Evolutionary conservation across 352 stramenopile species (phyloP).

Genomic region (Globisporangium nagaii): DNA sequence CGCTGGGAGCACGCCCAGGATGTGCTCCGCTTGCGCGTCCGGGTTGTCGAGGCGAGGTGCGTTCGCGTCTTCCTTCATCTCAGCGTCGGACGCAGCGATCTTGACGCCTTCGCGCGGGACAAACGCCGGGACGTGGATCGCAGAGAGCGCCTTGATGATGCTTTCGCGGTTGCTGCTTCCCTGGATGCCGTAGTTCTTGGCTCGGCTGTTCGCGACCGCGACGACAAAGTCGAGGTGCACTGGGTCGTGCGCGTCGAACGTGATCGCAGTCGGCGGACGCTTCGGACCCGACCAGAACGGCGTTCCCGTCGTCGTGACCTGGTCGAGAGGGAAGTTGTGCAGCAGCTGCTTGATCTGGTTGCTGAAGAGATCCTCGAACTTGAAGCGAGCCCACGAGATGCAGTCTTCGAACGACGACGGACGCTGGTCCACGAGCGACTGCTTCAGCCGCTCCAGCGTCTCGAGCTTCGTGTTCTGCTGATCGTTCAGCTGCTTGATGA

Average conservation of each 20-base stretch:
- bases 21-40: slow-evolving; percentile 64
- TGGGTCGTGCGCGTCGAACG: slow-evolving; percentile 89
- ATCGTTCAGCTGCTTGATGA: slow-evolving; percentile 91
- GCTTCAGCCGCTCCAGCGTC: slow-evolving; percentile 90
- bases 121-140: slow-evolving; percentile 93
- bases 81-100: slow-evolving; percentile 97
- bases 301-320: slow-evolving; percentile 94
- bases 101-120: slow-evolving; percentile 93
- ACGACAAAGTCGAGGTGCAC: slow-evolving; percentile 96
- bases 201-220: slow-evolving; percentile 93
- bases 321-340: slow-evolving; percentile 98
- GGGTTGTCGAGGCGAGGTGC: slow-evolving; percentile 50
- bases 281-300: slow-evolving; percentile 99
- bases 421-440: slow-evolving; percentile 90
- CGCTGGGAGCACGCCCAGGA: slow-evolving; percentile 84
- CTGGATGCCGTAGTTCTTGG: slow-evolving; percentile 93
- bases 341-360: slow-evolving; percentile 98
- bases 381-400: slow-evolving; percentile 94
- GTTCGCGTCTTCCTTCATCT: slow-evolving; percentile 86
- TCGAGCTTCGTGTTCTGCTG: slow-evolving; percentile 97
- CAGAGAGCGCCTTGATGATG: slow-evolving; percentile 74
- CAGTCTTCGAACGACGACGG: slow-evolving; percentile 96
- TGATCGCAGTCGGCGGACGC: slow-evolving; percentile 91
- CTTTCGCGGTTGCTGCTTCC: slow-evolving; percentile 40
- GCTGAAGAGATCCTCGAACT: slow-evolving; percentile 98